Conservation (phyloP, 1,284 basidiomycete species). For the Chalciporus sp. region DNA sequence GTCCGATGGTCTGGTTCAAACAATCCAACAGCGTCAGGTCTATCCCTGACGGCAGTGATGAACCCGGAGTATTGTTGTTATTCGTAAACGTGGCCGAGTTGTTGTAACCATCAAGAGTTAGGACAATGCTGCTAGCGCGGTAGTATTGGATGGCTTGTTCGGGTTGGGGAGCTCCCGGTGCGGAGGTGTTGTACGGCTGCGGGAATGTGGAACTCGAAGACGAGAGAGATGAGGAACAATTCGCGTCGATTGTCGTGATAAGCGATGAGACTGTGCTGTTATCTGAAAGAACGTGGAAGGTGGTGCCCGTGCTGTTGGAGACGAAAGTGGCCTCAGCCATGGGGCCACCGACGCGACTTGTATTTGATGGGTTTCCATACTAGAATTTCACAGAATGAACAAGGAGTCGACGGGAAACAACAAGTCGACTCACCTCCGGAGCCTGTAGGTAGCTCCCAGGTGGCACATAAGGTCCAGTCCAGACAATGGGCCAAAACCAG, state of each 20-base stretch:
- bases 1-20: constrained; percentile 48
- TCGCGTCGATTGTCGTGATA: constrained; percentile 45
- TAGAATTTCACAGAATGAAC: constrained; percentile 23
- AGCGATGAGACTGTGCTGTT: constrained; percentile 56
- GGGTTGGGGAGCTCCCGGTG: constrained; percentile 24
- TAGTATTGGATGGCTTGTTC: constrained; percentile 44
- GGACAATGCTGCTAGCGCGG: constrained; percentile 39
- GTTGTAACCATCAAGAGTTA: constrained; percentile 49
- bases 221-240: constrained; percentile 44
- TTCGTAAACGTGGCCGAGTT: constrained; percentile 36
- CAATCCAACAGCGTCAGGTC: constrained; percentile 43
- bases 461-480: constrained; percentile 15
- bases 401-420: not conserved
- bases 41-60: constrained; percentile 40
- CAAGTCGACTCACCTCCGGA: constrained; percentile 19
- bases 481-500: constrained; percentile 40
- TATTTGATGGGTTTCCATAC: constrained; percentile 58
- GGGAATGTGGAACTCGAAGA: constrained; percentile 25
- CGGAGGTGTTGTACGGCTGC: constrained; percentile 21
- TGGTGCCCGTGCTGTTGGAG: constrained; percentile 38
- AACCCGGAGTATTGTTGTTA: constrained; percentile 31
- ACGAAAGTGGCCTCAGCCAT: constrained; percentile 53
- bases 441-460: constrained; percentile 17
- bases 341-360: constrained; percentile 59
- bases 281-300: constrained; percentile 61